Evolutionary conservation across 768 basidiomycete genomes (phyloP).

Genomic region (Gymnopilus dilepis): DNA sequence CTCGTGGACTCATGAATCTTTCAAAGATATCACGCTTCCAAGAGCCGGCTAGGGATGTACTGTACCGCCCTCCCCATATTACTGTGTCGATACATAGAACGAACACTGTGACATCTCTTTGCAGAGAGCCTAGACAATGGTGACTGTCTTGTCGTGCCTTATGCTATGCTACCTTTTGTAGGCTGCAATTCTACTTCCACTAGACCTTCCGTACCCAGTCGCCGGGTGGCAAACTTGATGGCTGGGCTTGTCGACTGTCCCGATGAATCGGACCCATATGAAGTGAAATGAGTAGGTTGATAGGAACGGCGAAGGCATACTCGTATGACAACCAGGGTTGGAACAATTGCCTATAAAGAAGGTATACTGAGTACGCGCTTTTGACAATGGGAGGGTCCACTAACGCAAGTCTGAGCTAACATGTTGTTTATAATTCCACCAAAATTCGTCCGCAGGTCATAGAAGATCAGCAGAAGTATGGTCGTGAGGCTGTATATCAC

Average conservation of each 20-base stretch:
- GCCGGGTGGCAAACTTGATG: not conserved
- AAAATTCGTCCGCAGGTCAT: constrained; percentile 17
- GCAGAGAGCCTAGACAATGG: no score
- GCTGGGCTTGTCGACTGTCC: not conserved
- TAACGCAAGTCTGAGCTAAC: constrained; percentile 22
- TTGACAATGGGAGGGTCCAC: not conserved
- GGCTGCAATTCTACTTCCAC: no score
- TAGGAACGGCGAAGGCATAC: not conserved
- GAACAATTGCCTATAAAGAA: not conserved
- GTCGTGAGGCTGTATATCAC: constrained; percentile 21
- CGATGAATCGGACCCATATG: not conserved
- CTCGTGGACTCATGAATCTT: no score
- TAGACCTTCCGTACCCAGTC: no score
- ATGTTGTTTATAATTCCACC: constrained; percentile 17
- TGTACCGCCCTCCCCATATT: no score
- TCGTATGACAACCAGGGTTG: not conserved
- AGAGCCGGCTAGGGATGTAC: no score
- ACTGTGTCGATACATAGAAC: no score
- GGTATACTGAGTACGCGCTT: not conserved
- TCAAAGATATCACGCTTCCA: no score
- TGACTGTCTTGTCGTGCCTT: no score
- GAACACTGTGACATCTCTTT: no score
- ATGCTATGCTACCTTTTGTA: no score
- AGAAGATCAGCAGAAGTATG: constrained; percentile 19
- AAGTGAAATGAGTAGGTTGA: not conserved